Evolutionary conservation across 1,139 yeast genomes (phyloP).

Genomic region (Trichomonascaceae sp.): DNA sequence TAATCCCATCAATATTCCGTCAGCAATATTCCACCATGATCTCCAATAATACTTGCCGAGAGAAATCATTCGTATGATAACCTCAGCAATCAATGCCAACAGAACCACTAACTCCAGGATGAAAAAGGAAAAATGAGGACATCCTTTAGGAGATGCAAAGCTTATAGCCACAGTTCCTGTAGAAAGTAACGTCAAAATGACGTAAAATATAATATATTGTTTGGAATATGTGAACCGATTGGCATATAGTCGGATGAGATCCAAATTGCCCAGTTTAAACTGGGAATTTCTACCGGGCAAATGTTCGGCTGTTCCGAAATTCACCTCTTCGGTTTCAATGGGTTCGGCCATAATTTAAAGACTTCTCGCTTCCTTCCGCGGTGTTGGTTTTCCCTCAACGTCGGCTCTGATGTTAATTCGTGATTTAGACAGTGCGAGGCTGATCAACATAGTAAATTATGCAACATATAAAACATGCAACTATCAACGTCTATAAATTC

Average conservation of each 20-base stretch:
- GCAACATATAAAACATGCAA: background rate
- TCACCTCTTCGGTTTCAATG: background rate
- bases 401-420: background rate
- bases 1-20: slow-evolving; percentile 15
- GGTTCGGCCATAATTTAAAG: background rate
- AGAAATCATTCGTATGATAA: slow-evolving; percentile 15
- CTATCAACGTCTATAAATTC: background rate
- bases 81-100: slow-evolving; percentile 17
- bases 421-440: background rate
- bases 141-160: slow-evolving; percentile 17
- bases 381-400: too few species aligned
- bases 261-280: slow-evolving; percentile 15
- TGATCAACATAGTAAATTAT: background rate
- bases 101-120: slow-evolving; percentile 16
- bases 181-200: slow-evolving; percentile 15
- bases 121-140: slow-evolving; percentile 17
- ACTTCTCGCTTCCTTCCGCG: background rate
- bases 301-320: background rate
- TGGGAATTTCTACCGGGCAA: slow-evolving; percentile 11
- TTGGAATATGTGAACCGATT: slow-evolving; percentile 19
- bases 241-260: slow-evolving; percentile 16
- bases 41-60: slow-evolving; percentile 17
- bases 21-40: slow-evolving; percentile 18
- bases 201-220: slow-evolving; percentile 17
- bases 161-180: slow-evolving; percentile 17